Base-by-base conservation (phyloP, 805 yeast genomes). In the Metschnikowia vanudenii region DNA sequence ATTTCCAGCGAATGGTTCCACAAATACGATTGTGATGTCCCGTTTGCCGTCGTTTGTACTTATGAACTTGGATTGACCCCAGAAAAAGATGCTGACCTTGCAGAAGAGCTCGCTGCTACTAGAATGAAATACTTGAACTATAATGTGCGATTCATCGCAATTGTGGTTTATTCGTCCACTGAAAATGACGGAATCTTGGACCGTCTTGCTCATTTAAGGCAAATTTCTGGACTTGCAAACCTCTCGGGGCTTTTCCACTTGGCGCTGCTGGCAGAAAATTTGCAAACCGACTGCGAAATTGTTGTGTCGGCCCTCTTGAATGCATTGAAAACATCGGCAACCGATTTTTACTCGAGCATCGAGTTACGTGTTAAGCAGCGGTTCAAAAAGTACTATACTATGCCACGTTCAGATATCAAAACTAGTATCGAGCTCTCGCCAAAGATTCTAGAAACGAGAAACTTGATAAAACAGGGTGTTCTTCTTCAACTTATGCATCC, bases 401-500 rank as follows among this genome's bases (percentile, higher is more conserved):
- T 60, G 28, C 75, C 75, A 1, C 48, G 60, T 5, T 37, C 52
- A n/a, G 39, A 42, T 9, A 45, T 61, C 7, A 63, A 61, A 30
- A 67, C 73, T 0, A 46, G 51, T 4, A 52, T 72, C 9, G 62
- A 58, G 35, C 47, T 72, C 12, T 56, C 69, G 1, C 77, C 77
- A 2, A 58, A 57, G 43, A 65, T 67, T 37, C 55, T 72, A 11
- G 76, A 69, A 39, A 62, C 71, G 1, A 50, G 77, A 24, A 71
- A 69, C 47, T 49, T 63, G 37, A 59, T 70, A 28, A 72, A 72
- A 45, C 73, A 59, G 41, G 68, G 64, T 1, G 53, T 71, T 16
- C 61, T 72, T 13, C 46, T 55, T 36, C 72, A 70, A 49, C 63
- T 65, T 30, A 51, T 56, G 24, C 56, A 58, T 45, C 67, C 74